Percentiles rank a stretch among this genome's conserved stretches.
Evolutionary conservation across 2,329 filamentous ascomycete genomes (phyloP).

Genomic region (Botrytis pseudocinerea): DNA sequence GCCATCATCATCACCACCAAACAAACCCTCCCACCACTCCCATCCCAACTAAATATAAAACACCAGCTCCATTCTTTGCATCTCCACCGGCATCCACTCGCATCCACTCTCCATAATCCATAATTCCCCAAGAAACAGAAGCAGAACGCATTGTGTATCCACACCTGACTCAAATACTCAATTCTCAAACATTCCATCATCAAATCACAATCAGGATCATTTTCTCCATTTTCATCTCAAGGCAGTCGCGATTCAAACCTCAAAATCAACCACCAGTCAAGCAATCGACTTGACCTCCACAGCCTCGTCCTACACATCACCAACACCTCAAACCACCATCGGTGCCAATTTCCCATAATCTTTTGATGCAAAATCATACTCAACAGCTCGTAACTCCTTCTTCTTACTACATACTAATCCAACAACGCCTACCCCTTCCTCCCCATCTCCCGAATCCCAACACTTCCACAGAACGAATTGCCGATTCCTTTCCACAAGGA

Average conservation of each 20-base stretch:
- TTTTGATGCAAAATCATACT: background rate
- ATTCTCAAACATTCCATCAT: background rate
- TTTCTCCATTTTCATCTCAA: background rate
- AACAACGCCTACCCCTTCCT: too few relatives aligned
- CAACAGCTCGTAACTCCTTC: background rate
- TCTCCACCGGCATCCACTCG: background rate
- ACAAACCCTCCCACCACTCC: background rate
- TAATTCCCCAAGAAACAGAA: background rate
- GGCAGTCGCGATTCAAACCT: background rate
- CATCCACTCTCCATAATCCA: background rate
- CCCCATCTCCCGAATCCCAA: background rate
- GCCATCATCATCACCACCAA: background rate
- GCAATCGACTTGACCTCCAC: background rate
- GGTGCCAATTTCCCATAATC: background rate
- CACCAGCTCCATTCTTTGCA: background rate
- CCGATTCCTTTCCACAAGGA: background rate
- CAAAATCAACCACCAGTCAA: background rate
- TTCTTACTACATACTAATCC: background rate
- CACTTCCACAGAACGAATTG: background rate
- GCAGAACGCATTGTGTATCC: background rate
- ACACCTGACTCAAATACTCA: background rate
- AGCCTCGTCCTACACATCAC: background rate
- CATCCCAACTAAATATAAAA: background rate
- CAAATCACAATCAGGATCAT: background rate
- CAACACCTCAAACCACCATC: background rate